Conservation (phyloP, 441 rosid genomes). For the Viola pubescens region DNA sequence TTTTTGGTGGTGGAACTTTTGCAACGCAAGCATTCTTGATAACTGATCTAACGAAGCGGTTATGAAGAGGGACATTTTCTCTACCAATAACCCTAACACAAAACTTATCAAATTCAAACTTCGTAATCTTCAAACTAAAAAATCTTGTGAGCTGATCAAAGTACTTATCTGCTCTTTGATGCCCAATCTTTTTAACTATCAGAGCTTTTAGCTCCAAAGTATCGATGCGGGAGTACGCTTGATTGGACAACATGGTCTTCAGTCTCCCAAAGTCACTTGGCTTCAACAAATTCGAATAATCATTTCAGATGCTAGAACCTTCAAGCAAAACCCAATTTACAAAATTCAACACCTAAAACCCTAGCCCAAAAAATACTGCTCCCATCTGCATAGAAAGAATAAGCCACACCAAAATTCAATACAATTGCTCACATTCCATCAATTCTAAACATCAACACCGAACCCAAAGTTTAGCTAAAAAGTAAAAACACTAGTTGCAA, state of each 20-base stretch:
- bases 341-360: conserved; percentile 27
- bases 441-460: conserved; percentile 2
- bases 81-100: conserved; percentile 56
- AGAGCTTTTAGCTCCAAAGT: conserved; percentile 49
- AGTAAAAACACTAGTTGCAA: neutral
- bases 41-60: conserved; percentile 54
- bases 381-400: conserved; percentile 26
- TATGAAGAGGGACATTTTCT: conserved; percentile 64
- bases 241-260: conserved; percentile 34
- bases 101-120: conserved; percentile 53
- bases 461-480: conserved; percentile 20
- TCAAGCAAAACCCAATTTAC: conserved; percentile 15
- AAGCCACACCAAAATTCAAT: conserved; percentile 18
- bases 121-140: conserved; percentile 49
- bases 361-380: conserved; percentile 23
- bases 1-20: conserved; percentile 38
- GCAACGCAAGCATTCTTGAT: conserved; percentile 55
- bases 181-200: conserved; percentile 54
- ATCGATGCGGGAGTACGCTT: conserved; percentile 31
- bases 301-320: conserved; percentile 20
- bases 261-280: conserved; percentile 14
- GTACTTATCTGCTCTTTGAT: conserved; percentile 56
- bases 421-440: neutral
- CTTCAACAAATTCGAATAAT: conserved; percentile 11
- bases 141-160: conserved; percentile 59